Evolutionary conservation across 257 asterid species (phyloP), one percentile per base, ranked within the genome.

Genomic region (Fraxinus excelsior): DNA sequence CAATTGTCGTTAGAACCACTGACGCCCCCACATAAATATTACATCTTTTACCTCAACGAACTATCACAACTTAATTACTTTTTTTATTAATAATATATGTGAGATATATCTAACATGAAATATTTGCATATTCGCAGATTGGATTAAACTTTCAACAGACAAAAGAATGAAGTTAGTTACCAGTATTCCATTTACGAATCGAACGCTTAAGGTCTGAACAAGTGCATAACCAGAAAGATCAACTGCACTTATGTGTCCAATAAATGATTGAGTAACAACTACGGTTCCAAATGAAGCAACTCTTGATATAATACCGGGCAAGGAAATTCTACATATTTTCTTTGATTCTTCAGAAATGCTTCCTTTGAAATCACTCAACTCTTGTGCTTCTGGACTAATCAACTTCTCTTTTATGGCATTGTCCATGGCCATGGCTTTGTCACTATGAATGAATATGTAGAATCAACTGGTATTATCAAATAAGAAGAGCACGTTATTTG

Each of bases 171-270:
- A 56, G 71, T 79, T 84, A 88, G 40, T 35, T 35, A 35, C 96
- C 88, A 91, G 79, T 67, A 89, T 85, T 34, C 96, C 96, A 66
- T 86, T 82, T 5, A 86, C 89, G 12, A 89, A 91, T 46, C 96
- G 86, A 5, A 86, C 90, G 10, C 80, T 80, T 18, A 89, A 84
- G 28, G 92, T 91, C 72, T 91, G 96, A 23, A 85, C 92, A 46
- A 91, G 94, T 3, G 96, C 91, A 75, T 87, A 90, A 25, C 82
- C 93, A 73, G 96, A 91, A 32, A 88, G 93, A 76, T 90, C 93
- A 21, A 80, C 72, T 1, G 85, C 72, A 74, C 92, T 80, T 13
- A 87, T 81, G 70, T 88, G 96, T 8, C 96, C 96, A 11, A 90
- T 7, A 44, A 91, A 88, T 0, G 93, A 87, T 71, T 90, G 93